Conservation (phyloP, 441 rosid genomes). For the Euphorbia schlechtendalii region DNA sequence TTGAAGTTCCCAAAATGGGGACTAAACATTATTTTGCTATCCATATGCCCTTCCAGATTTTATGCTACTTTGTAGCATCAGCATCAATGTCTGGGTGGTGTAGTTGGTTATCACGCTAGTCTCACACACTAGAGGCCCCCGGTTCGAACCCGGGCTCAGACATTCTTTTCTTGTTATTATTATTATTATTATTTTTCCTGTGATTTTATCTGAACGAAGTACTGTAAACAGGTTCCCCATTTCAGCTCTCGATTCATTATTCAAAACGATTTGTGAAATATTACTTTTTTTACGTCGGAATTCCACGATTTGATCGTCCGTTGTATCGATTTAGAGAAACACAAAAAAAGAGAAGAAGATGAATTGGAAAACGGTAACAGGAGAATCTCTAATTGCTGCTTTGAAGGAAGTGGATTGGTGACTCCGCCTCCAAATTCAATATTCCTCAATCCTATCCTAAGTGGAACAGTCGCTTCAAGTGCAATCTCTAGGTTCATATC, state of each 20-base stretch:
- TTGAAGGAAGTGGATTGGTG: conserved; percentile 97
- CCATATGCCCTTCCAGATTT: too few relatives aligned
- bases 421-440: conserved; percentile 83
- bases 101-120: conserved; percentile 99
- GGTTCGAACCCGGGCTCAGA: conserved; percentile 99
- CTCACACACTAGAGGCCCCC: conserved; percentile 99
- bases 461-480: conserved; percentile 95
- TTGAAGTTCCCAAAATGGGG: too few relatives aligned
- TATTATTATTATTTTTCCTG: too few relatives aligned
- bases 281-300: neutral
- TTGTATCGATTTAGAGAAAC: neutral
- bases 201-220: too few relatives aligned
- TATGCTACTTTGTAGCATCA: too few relatives aligned
- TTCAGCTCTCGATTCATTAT: too few relatives aligned
- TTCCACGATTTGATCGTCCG: neutral
- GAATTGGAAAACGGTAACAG: conserved; percentile 98
- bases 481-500: conserved; percentile 65
- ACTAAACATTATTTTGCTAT: too few relatives aligned
- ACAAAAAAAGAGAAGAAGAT: conserved; percentile 24
- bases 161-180: too few relatives aligned
- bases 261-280: too few relatives aligned
- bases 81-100: conserved; percentile 99
- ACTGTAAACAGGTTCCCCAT: too few relatives aligned
- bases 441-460: conserved; percentile 64
- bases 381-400: conserved; percentile 82